Base-by-base conservation (phyloP, 2,329 filamentous ascomycete genomes). In the Hymenoscyphus infarciens region DNA sequence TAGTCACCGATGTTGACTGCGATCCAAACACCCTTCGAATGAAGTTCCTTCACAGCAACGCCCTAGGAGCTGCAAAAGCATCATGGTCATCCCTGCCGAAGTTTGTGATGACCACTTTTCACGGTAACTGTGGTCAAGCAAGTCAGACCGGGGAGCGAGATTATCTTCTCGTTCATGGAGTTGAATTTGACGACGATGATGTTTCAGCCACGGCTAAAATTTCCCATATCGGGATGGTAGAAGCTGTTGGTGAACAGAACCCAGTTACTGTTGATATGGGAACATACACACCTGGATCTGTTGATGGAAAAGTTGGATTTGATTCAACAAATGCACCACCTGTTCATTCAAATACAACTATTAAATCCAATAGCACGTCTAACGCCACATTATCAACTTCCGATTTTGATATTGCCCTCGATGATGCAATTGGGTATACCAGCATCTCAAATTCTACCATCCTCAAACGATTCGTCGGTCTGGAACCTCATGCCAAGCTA, bases 181-280 rank as follows among this genome's bases (percentile, higher is more conserved):
- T 62, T 4, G 49, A 62, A n/a, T 62, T 62, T 22, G 33, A 62
- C 13, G 56, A 45, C 45, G 27, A 53, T 11, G 33, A 58, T 4
- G n/a, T 62, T 13, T 55, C 56, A 19, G 60, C 38, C 7, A 42
- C 38, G 19, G 56, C 56, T 1, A 49, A 57, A 2, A 62, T 62
- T 11, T 35, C 42, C 8, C 56, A 62, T 8, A 62, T 62, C 15
- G 60, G 56, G 3, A 54, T 62, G 16, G 35, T n/a, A 2, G 33
- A 62, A 45, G 60, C 60, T 19, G 56, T 62, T 8, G 60, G 60
- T 15, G 52, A 53, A 25, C 27, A 62, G 42, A 62, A 62, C 31
- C 60, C 60, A 29, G 58, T 62, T 22, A 62, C 60, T 10, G 56
- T 62, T 5, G 60, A 62, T 22, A 62, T 62, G 60, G 60, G 60